Percentiles rank a stretch among this genome's conserved stretches.
These are phyloP conservation scores for Citrus reticulata DNA, from an alignment of 345 rosid genomes.

Conservation along the genomic window DNA sequence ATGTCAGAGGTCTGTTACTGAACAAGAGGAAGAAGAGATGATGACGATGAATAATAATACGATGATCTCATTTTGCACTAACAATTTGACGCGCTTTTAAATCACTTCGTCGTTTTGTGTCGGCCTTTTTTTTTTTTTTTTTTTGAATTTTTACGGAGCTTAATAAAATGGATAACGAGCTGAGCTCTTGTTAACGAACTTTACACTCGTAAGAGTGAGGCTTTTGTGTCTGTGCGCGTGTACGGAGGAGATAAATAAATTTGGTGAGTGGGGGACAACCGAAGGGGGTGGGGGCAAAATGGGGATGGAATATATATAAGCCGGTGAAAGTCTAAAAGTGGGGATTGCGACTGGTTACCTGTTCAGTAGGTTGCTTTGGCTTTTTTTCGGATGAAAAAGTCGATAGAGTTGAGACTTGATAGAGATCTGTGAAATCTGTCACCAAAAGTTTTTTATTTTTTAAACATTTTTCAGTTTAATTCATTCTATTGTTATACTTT, in stretches of 20 bases:
- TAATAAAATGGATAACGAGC: not conserved
- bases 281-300: not conserved
- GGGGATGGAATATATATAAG: not conserved
- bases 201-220: not conserved
- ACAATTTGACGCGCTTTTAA: conserved; percentile 4
- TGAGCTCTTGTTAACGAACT: not conserved
- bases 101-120: not conserved
- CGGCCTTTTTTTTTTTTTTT: no score
- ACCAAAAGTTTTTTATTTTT: not conserved
- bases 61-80: not conserved
- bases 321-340: not conserved
- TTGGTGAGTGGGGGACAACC: not conserved
- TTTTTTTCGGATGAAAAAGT: not conserved
- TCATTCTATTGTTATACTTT: no score
- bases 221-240: not conserved
- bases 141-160: not conserved
- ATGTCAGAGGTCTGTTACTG: not conserved
- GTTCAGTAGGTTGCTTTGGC: not conserved
- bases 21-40: not conserved
- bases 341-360: not conserved
- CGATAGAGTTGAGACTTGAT: not conserved
- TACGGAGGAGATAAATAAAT: not conserved
- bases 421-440: not conserved
- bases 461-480: not conserved
- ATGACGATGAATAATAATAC: not conserved